Percentiles rank a stretch among this genome's conserved stretches.
These are phyloP conservation scores for Penicillium digitatum DNA, from an alignment of 2,329 filamentous ascomycete genomes.

Conservation along the genomic window DNA sequence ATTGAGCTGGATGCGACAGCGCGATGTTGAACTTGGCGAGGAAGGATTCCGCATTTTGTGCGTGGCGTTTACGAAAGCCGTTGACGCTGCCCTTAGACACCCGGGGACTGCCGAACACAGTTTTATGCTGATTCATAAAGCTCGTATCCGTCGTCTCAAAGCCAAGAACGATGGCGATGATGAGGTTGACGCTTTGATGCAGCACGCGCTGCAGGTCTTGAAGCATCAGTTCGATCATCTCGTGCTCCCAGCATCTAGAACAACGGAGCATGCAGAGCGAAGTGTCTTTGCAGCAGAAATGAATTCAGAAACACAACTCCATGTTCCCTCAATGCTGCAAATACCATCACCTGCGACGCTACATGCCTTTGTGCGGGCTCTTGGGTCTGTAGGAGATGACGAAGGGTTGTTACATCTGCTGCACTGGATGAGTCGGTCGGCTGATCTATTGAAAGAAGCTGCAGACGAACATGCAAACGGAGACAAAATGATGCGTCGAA, in stretches of 20 bases:
- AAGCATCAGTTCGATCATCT: slow-evolving; percentile 37
- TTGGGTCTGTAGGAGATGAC: slow-evolving; percentile 41
- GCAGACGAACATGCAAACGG: slow-evolving; percentile 39
- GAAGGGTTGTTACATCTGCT: slow-evolving; percentile 40
- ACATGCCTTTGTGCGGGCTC: slow-evolving; percentile 42
- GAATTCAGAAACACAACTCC: slow-evolving; percentile 13
- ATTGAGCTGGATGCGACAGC: slow-evolving; percentile 33
- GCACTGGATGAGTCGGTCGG: slow-evolving; percentile 41
- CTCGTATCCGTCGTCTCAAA: background rate
- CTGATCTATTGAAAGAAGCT: slow-evolving; percentile 31
- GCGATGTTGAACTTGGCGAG: slow-evolving; percentile 29
- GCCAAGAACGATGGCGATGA: slow-evolving; percentile 4
- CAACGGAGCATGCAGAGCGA: slow-evolving; percentile 21
- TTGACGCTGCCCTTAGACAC: slow-evolving; percentile 30
- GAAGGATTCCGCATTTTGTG: slow-evolving; percentile 38
- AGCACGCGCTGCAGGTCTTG: slow-evolving; percentile 30
- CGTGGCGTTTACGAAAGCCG: slow-evolving; percentile 34
- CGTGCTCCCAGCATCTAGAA: slow-evolving; percentile 29
- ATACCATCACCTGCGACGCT: slow-evolving; percentile 39
- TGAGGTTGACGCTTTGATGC: slow-evolving; percentile 30
- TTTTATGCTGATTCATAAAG: slow-evolving; percentile 23
- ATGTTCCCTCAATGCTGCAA: slow-evolving; percentile 32
- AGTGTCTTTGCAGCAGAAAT: slow-evolving; percentile 12
- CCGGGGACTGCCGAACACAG: slow-evolving; percentile 27
- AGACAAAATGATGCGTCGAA: slow-evolving; percentile 37